Conservation (phyloP, 495 filamentous ascomycete genomes). For the Gamarada debralockiae region DNA sequence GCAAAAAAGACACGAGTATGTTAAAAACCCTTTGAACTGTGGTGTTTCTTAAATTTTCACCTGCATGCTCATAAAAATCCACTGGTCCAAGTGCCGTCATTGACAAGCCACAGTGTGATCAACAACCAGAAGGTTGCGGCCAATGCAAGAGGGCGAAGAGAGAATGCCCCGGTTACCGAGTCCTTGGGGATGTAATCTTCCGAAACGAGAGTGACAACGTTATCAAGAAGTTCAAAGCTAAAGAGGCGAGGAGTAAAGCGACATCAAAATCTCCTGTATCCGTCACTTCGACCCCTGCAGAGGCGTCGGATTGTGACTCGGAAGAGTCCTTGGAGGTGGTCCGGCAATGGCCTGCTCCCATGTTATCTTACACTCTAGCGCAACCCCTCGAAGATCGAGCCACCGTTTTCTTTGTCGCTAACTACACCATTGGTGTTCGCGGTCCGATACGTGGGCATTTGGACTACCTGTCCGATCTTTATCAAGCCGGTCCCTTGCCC, state of each 20-base stretch:
- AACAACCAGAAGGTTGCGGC: slow-evolving; percentile 58
- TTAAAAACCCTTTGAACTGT: slow-evolving; percentile 6
- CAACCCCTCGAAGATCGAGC: slow-evolving; percentile 32
- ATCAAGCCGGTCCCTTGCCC: slow-evolving; percentile 21
- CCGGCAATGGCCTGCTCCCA: neutral
- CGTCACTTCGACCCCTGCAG: neutral
- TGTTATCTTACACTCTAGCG: slow-evolving; percentile 6
- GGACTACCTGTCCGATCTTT: slow-evolving; percentile 27
- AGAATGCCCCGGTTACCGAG: slow-evolving; percentile 67
- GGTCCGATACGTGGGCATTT: slow-evolving; percentile 26
- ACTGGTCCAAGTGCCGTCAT: neutral
- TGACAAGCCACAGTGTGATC: slow-evolving; percentile 52
- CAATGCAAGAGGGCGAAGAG: slow-evolving; percentile 61
- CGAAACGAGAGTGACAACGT: slow-evolving; percentile 68
- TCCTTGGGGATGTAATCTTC: slow-evolving; percentile 66
- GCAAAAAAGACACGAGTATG: slow-evolving; percentile 39
- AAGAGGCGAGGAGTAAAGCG: slow-evolving; percentile 31
- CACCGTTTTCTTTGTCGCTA: slow-evolving; percentile 39
- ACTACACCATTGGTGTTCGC: slow-evolving; percentile 34
- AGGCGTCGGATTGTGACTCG: neutral
- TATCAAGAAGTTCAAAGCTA: slow-evolving; percentile 52
- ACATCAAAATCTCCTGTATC: neutral
- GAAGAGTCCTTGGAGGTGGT: slow-evolving; percentile 9
- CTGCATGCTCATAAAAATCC: too few species aligned
- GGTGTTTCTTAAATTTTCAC: neutral